These are phyloP conservation scores for Corniculantispora saksenae DNA, from an alignment of 2,329 filamentous ascomycete genomes.

Conservation along the genomic window DNA sequence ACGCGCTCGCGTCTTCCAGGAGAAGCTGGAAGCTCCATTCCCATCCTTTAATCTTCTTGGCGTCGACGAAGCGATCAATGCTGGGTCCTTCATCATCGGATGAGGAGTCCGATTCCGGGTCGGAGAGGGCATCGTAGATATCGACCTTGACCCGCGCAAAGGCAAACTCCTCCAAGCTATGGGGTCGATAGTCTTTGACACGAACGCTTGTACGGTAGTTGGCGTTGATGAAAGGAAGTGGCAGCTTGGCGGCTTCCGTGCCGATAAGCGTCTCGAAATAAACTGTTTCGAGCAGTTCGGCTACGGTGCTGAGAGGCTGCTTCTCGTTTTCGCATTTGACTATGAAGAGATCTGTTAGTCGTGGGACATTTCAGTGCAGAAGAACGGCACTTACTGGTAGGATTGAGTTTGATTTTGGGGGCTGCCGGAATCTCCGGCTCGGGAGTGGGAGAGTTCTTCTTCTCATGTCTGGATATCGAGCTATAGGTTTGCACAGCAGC, in stretches of 20 bases:
- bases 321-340: slow-evolving; percentile 49
- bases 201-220: slow-evolving; percentile 70
- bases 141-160: slow-evolving; percentile 41
- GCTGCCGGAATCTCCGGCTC: background rate
- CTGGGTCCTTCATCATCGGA: slow-evolving; percentile 25
- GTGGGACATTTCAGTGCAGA: background rate
- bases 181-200: slow-evolving; percentile 80
- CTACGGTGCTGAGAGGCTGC: slow-evolving; percentile 37
- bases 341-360: slow-evolving; percentile 27
- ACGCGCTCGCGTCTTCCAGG: slow-evolving; percentile 65
- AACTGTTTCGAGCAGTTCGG: slow-evolving; percentile 41
- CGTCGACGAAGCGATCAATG: slow-evolving; percentile 26
- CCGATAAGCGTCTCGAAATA: slow-evolving; percentile 46
- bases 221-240: slow-evolving; percentile 72
- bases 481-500: slow-evolving; percentile 20
- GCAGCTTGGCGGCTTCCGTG: slow-evolving; percentile 35
- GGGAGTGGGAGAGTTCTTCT: background rate
- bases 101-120: slow-evolving; percentile 35
- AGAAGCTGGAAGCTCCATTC: slow-evolving; percentile 83
- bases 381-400: slow-evolving; percentile 1
- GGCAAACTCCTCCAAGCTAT: slow-evolving; percentile 70
- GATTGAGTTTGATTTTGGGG: background rate
- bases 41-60: slow-evolving; percentile 50
- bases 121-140: slow-evolving; percentile 51
- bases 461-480: slow-evolving; percentile 28